Conservation (phyloP, 2,329 filamentous ascomycete genomes). For the Sporothrix inflata region DNA sequence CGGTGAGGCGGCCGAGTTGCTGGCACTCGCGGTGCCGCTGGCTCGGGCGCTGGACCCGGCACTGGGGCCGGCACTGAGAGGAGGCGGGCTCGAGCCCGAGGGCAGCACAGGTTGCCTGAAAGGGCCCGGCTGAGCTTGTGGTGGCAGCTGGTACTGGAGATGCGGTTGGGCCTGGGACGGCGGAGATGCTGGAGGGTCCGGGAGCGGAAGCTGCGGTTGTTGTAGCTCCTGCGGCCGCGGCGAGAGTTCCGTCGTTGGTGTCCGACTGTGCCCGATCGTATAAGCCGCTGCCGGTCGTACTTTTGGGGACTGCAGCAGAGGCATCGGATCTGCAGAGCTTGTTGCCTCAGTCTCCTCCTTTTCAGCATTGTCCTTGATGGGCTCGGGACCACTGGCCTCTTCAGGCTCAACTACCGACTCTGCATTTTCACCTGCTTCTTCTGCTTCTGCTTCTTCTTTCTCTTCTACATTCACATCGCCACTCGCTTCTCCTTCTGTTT, state of each 20-base stretch:
- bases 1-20: conserved; percentile 24
- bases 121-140: not conserved
- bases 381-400: not conserved
- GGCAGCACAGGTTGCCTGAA: not conserved
- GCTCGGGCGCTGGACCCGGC: conserved; percentile 9
- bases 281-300: not conserved
- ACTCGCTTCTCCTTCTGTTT: not conserved
- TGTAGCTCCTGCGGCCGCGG: conserved; percentile 7
- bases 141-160: not conserved
- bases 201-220: not conserved
- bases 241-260: not conserved
- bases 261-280: conserved; percentile 3
- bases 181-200: not conserved
- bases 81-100: not conserved
- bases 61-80: not conserved
- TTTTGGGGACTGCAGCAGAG: conserved; percentile 3
- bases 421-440: not conserved
- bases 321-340: not conserved
- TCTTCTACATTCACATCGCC: not conserved
- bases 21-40: conserved; percentile 7
- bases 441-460: not conserved
- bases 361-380: not conserved
- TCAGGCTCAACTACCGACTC: not conserved
- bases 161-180: conserved; percentile 11
- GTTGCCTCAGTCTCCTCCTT: not conserved